phyloP scores from a whole-genome alignment of 1,284 basidiomycete genomes.

The Mycosarcoma mackinlayi region DNA sequence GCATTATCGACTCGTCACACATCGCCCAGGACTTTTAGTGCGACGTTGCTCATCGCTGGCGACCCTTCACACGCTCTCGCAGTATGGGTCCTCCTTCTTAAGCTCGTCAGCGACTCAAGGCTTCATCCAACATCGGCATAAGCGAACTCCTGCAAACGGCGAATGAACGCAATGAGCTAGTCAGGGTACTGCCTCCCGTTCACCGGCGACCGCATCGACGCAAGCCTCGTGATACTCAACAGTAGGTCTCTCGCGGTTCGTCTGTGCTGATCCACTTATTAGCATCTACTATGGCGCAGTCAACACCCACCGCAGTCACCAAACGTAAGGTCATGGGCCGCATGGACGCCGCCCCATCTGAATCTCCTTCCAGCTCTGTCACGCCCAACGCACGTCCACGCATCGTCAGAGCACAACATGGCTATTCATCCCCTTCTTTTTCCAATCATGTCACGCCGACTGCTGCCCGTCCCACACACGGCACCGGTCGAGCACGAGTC shows the following conservation, averaged over 20 bases:
- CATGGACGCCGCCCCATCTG: slow-evolving; percentile 30
- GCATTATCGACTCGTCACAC: too few species aligned
- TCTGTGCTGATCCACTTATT: too few species aligned
- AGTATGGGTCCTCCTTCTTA: too few species aligned
- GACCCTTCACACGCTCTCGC: too few species aligned
- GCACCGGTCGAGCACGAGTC: slow-evolving; percentile 36
- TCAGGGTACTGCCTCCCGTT: not conserved
- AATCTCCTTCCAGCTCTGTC: slow-evolving; percentile 30
- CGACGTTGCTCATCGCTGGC: too few species aligned
- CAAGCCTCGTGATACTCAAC: too few species aligned
- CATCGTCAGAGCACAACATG: slow-evolving; percentile 37
- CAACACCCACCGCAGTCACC: slow-evolving; percentile 32
- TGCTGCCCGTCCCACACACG: slow-evolving; percentile 9
- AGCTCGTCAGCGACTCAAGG: too few species aligned
- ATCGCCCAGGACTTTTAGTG: too few species aligned
- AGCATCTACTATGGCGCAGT: slow-evolving; percentile 35
- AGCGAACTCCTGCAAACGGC: too few species aligned
- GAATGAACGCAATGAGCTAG: not conserved
- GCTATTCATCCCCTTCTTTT: slow-evolving; percentile 36
- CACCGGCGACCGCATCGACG: not conserved
- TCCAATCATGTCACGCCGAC: slow-evolving; percentile 27
- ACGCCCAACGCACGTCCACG: slow-evolving; percentile 42
- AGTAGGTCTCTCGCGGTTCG: too few species aligned
- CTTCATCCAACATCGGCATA: too few species aligned
- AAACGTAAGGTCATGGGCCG: slow-evolving; percentile 52